Evolutionary conservation across 108 stramenopile species (phyloP).

Genomic region (Pinguiococcus pyrenoidosus): DNA sequence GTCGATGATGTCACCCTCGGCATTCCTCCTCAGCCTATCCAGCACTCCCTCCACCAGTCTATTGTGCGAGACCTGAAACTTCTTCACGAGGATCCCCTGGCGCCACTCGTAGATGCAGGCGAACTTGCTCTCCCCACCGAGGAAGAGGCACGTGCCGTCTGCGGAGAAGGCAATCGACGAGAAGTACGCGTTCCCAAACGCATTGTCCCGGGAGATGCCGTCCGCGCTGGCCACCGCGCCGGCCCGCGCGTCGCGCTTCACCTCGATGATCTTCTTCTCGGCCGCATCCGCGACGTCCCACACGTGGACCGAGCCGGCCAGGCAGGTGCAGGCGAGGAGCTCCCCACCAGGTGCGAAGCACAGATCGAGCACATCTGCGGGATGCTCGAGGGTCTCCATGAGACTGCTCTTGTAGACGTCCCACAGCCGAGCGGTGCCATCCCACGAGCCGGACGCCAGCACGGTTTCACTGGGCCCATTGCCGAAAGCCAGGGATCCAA

Average conservation of each 20-base stretch:
- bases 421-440: slow-evolving; percentile 92
- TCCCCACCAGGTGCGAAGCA: slow-evolving; percentile 89
- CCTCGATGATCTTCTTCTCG: slow-evolving; percentile 68
- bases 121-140: slow-evolving; percentile 92
- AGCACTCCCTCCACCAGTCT: slow-evolving; percentile 36
- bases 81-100: slow-evolving; percentile 80
- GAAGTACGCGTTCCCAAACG: slow-evolving; percentile 76
- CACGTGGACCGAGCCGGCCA: slow-evolving; percentile 71
- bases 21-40: slow-evolving; percentile 40
- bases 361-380: slow-evolving; percentile 83
- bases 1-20: slow-evolving; percentile 8
- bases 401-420: slow-evolving; percentile 79
- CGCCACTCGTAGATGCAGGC: slow-evolving; percentile 93
- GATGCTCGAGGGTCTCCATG: slow-evolving; percentile 73
- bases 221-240: slow-evolving; percentile 38
- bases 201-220: slow-evolving; percentile 68
- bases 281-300: slow-evolving; percentile 78
- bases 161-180: slow-evolving; percentile 87
- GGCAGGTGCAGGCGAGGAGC: slow-evolving; percentile 74
- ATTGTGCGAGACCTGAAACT: slow-evolving; percentile 97
- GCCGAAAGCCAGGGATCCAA: slow-evolving; percentile 61
- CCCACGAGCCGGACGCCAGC: slow-evolving; percentile 88
- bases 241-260: slow-evolving; percentile 66
- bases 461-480: slow-evolving; percentile 36
- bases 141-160: slow-evolving; percentile 84